A percentile compares a stretch with the other conserved stretches of the same genome.
Conservation (phyloP, 495 filamentous ascomycete genomes). For the Penicillium antarcticum region DNA sequence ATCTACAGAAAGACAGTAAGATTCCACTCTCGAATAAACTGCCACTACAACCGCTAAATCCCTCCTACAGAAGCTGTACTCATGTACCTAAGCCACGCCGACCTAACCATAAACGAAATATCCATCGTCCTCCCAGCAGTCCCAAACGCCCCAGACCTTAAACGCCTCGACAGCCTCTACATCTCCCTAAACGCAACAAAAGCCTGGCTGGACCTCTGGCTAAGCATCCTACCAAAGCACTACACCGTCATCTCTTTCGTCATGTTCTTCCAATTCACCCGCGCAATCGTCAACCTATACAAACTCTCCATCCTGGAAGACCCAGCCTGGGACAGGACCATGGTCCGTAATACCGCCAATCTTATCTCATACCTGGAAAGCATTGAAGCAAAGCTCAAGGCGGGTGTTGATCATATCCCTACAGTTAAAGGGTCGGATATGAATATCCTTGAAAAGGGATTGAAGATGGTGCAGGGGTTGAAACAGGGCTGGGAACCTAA, state of each 20-base stretch:
- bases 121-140: slow-evolving; percentile 23
- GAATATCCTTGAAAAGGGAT: slow-evolving; percentile 20
- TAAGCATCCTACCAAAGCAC: slow-evolving; percentile 23
- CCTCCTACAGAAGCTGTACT: slow-evolving; percentile 32
- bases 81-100: slow-evolving; percentile 34
- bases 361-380: slow-evolving; percentile 23
- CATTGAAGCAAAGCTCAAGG: slow-evolving; percentile 12
- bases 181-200: slow-evolving; percentile 35
- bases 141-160: slow-evolving; percentile 19
- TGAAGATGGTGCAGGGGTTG: slow-evolving; percentile 16
- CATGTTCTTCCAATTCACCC: slow-evolving; percentile 39
- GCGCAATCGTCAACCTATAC: slow-evolving; percentile 38
- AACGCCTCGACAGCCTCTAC: slow-evolving; percentile 32
- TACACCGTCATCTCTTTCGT: slow-evolving; percentile 35
- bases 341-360: slow-evolving; percentile 29
- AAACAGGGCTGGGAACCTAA: slow-evolving; percentile 25
- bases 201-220: slow-evolving; percentile 33
- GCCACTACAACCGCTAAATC: background rate
- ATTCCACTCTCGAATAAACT: background rate
- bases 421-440: slow-evolving; percentile 3
- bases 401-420: background rate
- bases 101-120: slow-evolving; percentile 42
- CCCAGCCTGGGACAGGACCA: slow-evolving; percentile 31
- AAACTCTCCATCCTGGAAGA: slow-evolving; percentile 38
- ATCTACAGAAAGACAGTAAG: slow-evolving; percentile 40